Evolutionary conservation across 1,284 basidiomycete genomes (phyloP).

Genomic region (Ganoderma meredithae): DNA sequence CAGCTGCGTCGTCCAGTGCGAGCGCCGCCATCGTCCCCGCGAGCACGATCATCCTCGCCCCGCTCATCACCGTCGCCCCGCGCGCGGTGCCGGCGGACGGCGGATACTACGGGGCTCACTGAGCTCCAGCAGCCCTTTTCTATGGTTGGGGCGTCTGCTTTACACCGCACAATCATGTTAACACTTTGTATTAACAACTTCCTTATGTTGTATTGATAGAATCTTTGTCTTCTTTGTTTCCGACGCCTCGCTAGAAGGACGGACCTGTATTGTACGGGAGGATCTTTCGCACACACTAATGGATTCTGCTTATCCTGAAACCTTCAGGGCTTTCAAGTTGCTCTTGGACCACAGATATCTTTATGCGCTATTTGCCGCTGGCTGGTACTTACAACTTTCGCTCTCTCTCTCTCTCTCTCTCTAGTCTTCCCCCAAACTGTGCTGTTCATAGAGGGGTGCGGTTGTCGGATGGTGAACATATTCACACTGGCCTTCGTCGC

Average conservation of each 20-base stretch:
- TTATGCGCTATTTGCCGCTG: too few relatives aligned
- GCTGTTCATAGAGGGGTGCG: too few relatives aligned
- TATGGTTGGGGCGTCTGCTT: too few relatives aligned
- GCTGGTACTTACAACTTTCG: too few relatives aligned
- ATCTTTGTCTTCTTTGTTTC: not conserved
- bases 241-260: not conserved
- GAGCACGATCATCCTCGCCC: constrained; percentile 7
- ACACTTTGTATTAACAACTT: not conserved
- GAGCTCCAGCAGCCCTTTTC: too few relatives aligned
- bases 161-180: not conserved
- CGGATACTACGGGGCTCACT: constrained; percentile 5
- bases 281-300: not conserved
- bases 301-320: not conserved
- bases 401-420: too few relatives aligned
- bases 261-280: not conserved
- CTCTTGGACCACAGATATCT: not conserved
- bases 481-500: too few relatives aligned
- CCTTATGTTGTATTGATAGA: not conserved
- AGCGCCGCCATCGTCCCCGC: constrained; percentile 4
- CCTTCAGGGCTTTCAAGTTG: not conserved
- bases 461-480: too few relatives aligned
- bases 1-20: not conserved
- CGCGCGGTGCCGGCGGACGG: constrained; percentile 4
- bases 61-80: not conserved
- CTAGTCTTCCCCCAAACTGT: too few relatives aligned